Evolutionary conservation across 2,329 filamentous ascomycete genomes (phyloP), one percentile per base, ranked within the genome.

Genomic region (Alternaria brassicicola): DNA sequence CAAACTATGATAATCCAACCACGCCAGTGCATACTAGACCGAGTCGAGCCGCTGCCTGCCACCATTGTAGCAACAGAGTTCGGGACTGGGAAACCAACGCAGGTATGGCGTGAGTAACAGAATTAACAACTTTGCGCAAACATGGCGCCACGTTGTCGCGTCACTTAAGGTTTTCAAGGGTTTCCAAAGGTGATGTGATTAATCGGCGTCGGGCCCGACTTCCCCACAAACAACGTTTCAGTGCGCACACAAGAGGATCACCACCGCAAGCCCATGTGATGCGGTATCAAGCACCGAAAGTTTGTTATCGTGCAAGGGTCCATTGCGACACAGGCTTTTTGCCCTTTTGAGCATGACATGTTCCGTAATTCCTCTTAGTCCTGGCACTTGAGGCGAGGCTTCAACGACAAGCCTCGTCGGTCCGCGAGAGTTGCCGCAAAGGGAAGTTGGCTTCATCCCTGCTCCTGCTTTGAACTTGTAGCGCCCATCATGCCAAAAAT

Each of bases 401-500:
- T 8, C 43, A 23, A 47, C 30, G 28, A 19, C 28, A 47, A 23
- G 6, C 7, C 28, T 17, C 43, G 30, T 47, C 30, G 47, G 39
- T 50, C 33, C 33, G 47, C 35, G 17, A 38, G 17, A 36, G 30
- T 47, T 47, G 25, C 33, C 25, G 47, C 25, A 35, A 19, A 30
- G 30, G 9, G 28, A 33, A 7, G 21, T 49, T 56, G 25, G 43
- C 39, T 55, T 60, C 48, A 62, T 55, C 48, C 56, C 52, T 63
- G 52, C 38, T 60, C 43, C 45, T 26, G 17, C 55, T 50, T 60
- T 5, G 48, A 43, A 15, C 28, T 30, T 33, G 41, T 33, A 42
- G 55, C 31, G 42, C 55, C 53, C 41, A 67, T 25, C 58, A 68
- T 64, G 41, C 53, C 61, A 8, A 65, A 61, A 13, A 74, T 66